Conservation (phyloP, 805 yeast genomes). For the Blastobotrys chiropterorum region DNA sequence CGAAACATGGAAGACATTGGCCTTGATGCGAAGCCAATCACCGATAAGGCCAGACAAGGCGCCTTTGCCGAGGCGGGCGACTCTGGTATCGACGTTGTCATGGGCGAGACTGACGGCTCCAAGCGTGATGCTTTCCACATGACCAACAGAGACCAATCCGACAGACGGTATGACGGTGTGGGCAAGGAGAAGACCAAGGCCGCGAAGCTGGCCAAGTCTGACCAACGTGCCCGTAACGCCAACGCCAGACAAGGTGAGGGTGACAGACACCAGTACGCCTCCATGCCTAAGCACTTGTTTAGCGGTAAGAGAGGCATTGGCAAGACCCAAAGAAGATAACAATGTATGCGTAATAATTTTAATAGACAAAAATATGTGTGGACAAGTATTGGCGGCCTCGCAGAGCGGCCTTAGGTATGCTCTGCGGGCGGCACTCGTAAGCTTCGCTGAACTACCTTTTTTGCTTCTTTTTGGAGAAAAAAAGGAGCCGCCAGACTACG, state of each 20-base stretch:
- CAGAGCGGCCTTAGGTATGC: too few relatives aligned
- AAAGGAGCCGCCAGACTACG: too few relatives aligned
- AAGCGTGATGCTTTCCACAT: slow-evolving; percentile 37
- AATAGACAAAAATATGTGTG: neutral
- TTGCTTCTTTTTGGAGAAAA: too few relatives aligned
- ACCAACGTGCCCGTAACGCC: slow-evolving; percentile 91
- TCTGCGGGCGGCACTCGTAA: too few relatives aligned
- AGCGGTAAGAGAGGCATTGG: slow-evolving; percentile 97
- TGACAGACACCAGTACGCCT: slow-evolving; percentile 82
- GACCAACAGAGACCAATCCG: slow-evolving; percentile 55
- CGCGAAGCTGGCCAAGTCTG: slow-evolving; percentile 78
- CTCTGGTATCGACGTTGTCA: slow-evolving; percentile 75
- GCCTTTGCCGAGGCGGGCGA: slow-evolving; percentile 31
- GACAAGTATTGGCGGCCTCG: too few relatives aligned
- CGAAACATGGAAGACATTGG: slow-evolving; percentile 85
- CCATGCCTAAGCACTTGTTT: slow-evolving; percentile 89
- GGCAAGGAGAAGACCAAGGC: slow-evolving; percentile 67
- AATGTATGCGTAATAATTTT: neutral
- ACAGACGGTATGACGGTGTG: slow-evolving; percentile 76
- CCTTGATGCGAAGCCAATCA: slow-evolving; percentile 69
- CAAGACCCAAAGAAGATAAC: slow-evolving; percentile 78
- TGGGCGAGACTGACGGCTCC: slow-evolving; percentile 43
- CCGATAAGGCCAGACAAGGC: slow-evolving; percentile 39
- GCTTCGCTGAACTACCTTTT: too few relatives aligned
- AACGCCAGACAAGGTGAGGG: slow-evolving; percentile 91